Base-by-base conservation (phyloP, 441 rosid species). In the Pelargonium myrrhifolium region DNA sequence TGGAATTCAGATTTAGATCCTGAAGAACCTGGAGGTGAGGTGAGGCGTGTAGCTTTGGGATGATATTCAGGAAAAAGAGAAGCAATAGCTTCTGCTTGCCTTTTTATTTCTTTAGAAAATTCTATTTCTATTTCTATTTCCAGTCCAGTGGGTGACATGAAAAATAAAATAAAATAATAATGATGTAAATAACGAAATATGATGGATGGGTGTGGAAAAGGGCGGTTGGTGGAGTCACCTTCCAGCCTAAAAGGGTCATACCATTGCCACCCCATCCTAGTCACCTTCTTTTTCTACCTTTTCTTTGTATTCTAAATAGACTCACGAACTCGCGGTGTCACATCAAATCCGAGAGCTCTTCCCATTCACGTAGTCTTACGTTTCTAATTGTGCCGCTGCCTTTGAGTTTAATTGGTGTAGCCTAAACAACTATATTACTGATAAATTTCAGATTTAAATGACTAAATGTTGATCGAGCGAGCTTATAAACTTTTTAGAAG, bases 241-340 rank as follows among this genome's bases (percentile, higher is more conserved):
- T 82, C 80, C 97, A 91, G 87, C 90, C 88, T 83, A 80, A 89
- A 91, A 87, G 97, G 69, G 62, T 67, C 77, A 74, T 35, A 1
- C 39, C 39, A 35, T 62, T 6, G 63, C 72, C 71, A 66, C 75
- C 71, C 75, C 24, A 31, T 14, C 55, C 68, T 45, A 47, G n/a
- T n/a, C n/a, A n/a, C n/a, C 14, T 12, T 3, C 14, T 74, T 70
- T 62, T 73, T 66, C 21, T 49, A 9, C 66, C 67, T 65, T 64
- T 66, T 17, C 14, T 37, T 62, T 45, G 31, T 17, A 9, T n/a
- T n/a, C n/a, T n/a, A n/a, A n/a, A n/a, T n/a, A n/a, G n/a, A n/a
- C n/a, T n/a, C n/a, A n/a, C n/a, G n/a, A n/a, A n/a, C n/a, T n/a
- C n/a, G n/a, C n/a, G n/a, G n/a, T n/a, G n/a, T n/a, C n/a, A n/a